Evolutionary conservation across 306 rosid species (phyloP), one percentile per base, ranked within the genome.

Genomic region (Prinsepia uniflora): DNA sequence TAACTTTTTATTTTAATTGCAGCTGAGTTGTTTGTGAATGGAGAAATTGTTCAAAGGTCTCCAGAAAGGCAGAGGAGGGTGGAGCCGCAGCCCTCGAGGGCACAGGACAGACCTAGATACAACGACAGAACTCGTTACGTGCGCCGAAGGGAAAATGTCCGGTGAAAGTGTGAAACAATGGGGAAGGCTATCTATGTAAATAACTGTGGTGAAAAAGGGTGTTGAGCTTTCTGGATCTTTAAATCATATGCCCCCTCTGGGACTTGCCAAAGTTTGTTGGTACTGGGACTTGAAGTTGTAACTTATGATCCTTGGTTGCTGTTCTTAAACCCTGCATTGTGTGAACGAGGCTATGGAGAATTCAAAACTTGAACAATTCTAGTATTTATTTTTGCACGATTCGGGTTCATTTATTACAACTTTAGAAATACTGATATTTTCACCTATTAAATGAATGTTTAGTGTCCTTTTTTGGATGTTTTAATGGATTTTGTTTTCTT

Each of bases 11-110:
- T 13, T 45, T 70, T 36, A 8, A 17, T 4, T 78, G 89, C 96
- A 95, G 99, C 92, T 64, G 97, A 95, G 67, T 72, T 95, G 82
- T 80, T 68, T 43, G 99, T 95, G 80, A 87, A 91, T n/a, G 99
- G 97, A 58, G 96, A 91, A 84, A 91, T 95, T 6, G 96, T 95
- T 40, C 99, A 91, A 80, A 87, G 99, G 59, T 56, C 97, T 5
- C 99, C 96, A 2, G 97, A 95, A 46, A 91, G 99, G 60, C 99
- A 95, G 83, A 88, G 89, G 81, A 85, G 97, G 85, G 98, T 93
- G 79, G 97, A 93, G 73, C 97, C 96, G 2, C 98, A 90, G 80
- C 94, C 89, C 1, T 92, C 89, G 41, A 85, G 97, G 77, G 91
- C 88, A 61, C 86, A 86, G 22, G 97, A 91, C 78, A 85, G 97